Evolutionary conservation across 139 green algal genomes (phyloP), one percentile per base, ranked within the genome.

Genomic region (Raphidocelis subcapitata): DNA sequence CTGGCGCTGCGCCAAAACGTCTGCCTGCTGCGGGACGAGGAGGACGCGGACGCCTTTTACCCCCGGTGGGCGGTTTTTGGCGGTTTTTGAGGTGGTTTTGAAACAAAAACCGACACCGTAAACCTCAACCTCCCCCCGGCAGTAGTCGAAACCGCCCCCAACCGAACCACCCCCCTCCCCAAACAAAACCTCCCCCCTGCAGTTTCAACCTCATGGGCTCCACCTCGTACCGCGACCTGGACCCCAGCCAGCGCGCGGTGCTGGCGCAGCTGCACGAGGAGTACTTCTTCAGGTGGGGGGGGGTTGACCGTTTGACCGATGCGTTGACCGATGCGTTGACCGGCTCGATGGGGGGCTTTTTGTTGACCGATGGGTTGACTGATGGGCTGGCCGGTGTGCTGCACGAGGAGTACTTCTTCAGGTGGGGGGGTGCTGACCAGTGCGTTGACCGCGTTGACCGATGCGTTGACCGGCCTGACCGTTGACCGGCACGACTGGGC

Each of bases 341-440:
- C n/a, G n/a, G n/a, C n/a, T n/a, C n/a, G n/a, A n/a, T n/a, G n/a
- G n/a, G n/a, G n/a, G n/a, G n/a, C n/a, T n/a, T n/a, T n/a, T n/a
- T n/a, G n/a, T n/a, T n/a, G n/a, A n/a, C n/a, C n/a, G n/a, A n/a
- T n/a, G n/a, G n/a, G n/a, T n/a, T n/a, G n/a, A n/a, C n/a, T n/a
- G n/a, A n/a, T n/a, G n/a, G n/a, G n/a, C n/a, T n/a, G n/a, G n/a
- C n/a, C n/a, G n/a, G n/a, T n/a, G n/a, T n/a, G 24, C 79, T 97
- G 68, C 92, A 98, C 68, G 82, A 97, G 63, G 87, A 97, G 66
- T 97, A 98, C 83, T 96, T 89, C 76, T 93, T 90, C 84, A 74
- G 82, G 70, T 85, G 57, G 18, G 36, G 28, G 46, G 55, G 44
- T n/a, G 47, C n/a, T 60, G 21, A 49, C 12, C 8, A 20, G 41